A percentile compares a stretch with the other conserved stretches of the same genome.
These are phyloP conservation scores for Ceratobasidium sp. DNA, from an alignment of 1,284 basidiomycete species.

Conservation along the genomic window DNA sequence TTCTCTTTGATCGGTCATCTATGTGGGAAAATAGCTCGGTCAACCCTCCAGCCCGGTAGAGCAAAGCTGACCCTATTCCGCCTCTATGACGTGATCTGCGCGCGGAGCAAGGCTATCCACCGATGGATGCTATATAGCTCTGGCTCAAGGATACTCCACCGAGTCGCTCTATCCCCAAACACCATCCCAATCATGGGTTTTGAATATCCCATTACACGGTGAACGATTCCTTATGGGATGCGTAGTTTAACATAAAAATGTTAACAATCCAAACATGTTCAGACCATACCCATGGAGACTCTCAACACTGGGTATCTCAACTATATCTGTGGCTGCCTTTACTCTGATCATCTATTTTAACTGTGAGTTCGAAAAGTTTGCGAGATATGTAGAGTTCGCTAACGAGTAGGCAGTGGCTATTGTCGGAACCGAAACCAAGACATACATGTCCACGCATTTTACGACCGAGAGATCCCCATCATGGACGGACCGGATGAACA, in stretches of 20 bases:
- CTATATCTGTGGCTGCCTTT: neutral
- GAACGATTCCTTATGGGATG: neutral
- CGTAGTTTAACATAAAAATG: neutral
- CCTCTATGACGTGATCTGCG: too few relatives aligned
- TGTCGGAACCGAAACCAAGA: neutral
- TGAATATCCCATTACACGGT: constrained; percentile 21
- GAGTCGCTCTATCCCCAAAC: too few relatives aligned
- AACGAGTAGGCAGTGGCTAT: neutral
- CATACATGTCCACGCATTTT: neutral
- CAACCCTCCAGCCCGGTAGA: too few relatives aligned
- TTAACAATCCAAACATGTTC: neutral
- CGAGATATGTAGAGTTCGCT: neutral
- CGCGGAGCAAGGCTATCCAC: too few relatives aligned
- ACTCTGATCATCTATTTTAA: neutral
- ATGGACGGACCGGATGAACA: constrained; percentile 3
- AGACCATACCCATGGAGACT: constrained; percentile 16
- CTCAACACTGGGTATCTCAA: neutral
- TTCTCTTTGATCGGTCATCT: too few relatives aligned
- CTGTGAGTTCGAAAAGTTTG: neutral
- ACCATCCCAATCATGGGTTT: constrained; percentile 4
- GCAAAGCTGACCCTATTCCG: too few relatives aligned
- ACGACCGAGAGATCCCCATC: neutral
- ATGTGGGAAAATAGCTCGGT: too few relatives aligned
- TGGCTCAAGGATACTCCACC: too few relatives aligned
- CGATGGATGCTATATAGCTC: too few relatives aligned